Conservation (phyloP, 805 yeast genomes). For the Saccharomycopsis sp. region DNA sequence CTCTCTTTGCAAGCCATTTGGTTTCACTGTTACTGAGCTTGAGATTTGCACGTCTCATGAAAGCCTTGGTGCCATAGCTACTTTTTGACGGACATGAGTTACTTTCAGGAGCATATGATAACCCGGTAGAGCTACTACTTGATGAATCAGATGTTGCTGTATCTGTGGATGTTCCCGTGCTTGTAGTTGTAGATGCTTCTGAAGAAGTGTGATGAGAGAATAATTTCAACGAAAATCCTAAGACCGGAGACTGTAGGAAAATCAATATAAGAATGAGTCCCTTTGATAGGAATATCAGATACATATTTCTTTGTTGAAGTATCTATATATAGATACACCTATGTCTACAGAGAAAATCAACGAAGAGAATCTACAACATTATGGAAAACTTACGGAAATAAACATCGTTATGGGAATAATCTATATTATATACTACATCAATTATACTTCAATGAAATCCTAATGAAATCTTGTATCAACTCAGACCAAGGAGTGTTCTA, state of each 20-base stretch:
- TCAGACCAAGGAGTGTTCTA: too few relatives aligned
- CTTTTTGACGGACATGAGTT: background rate
- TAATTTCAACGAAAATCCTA: background rate
- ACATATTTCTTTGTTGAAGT: background rate
- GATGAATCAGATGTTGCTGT: background rate
- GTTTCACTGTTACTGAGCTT: slow-evolving; percentile 40
- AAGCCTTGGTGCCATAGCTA: slow-evolving; percentile 23
- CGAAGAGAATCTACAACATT: background rate
- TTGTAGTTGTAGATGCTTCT: background rate
- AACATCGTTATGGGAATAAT: background rate
- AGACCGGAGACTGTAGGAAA: background rate
- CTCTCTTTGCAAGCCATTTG: slow-evolving; percentile 47
- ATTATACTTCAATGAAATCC: background rate
- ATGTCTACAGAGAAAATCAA: too few relatives aligned
- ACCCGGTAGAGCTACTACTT: background rate
- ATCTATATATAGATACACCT: too few relatives aligned
- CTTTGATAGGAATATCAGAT: too few relatives aligned
- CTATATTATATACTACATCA: too few relatives aligned
- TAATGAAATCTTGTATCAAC: background rate
- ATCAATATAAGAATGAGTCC: background rate
- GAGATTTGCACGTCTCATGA: slow-evolving; percentile 41
- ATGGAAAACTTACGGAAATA: background rate
- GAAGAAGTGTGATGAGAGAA: background rate
- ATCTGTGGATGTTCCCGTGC: background rate
- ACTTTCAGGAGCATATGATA: background rate